Evolutionary conservation across 306 rosid genomes (phyloP).

Genomic region (Ormosia emarginata): DNA sequence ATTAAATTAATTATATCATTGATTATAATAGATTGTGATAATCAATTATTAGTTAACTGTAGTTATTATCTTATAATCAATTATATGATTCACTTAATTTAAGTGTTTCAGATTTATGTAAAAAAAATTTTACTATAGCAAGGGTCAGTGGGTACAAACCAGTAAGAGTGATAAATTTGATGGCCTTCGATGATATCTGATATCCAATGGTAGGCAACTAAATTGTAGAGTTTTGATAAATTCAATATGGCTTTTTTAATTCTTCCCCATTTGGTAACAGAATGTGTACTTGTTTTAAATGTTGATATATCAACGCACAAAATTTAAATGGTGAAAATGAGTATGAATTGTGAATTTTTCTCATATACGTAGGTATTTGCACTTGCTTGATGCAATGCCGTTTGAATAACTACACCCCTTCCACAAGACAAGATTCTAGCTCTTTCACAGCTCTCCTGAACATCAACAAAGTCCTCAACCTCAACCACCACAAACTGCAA

Average conservation of each 20-base stretch:
- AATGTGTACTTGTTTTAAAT: not conserved
- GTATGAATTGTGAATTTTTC: not conserved
- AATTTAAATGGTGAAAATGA: not conserved
- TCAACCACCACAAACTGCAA: not conserved
- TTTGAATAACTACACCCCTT: not conserved
- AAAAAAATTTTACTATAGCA: not conserved
- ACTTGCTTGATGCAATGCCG: not conserved
- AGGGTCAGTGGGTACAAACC: not conserved
- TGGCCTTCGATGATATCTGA: not conserved
- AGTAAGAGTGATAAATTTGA: not conserved
- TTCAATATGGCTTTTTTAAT: too few relatives aligned
- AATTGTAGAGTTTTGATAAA: not conserved
- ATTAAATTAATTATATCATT: too few relatives aligned
- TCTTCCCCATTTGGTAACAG: too few relatives aligned
- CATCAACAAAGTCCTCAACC: too few relatives aligned
- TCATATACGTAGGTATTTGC: not conserved
- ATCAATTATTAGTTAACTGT: too few relatives aligned
- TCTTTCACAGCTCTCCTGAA: not conserved
- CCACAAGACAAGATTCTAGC: not conserved
- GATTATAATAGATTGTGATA: too few relatives aligned
- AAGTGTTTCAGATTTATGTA: too few relatives aligned
- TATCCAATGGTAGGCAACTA: not conserved
- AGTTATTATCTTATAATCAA: too few relatives aligned
- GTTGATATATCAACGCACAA: not conserved
- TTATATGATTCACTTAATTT: too few relatives aligned